Percentiles rank a stretch among this genome's conserved stretches.
phyloP scores from a whole-genome alignment of 805 yeast species.

The Saccharomycopsis sp. region DNA sequence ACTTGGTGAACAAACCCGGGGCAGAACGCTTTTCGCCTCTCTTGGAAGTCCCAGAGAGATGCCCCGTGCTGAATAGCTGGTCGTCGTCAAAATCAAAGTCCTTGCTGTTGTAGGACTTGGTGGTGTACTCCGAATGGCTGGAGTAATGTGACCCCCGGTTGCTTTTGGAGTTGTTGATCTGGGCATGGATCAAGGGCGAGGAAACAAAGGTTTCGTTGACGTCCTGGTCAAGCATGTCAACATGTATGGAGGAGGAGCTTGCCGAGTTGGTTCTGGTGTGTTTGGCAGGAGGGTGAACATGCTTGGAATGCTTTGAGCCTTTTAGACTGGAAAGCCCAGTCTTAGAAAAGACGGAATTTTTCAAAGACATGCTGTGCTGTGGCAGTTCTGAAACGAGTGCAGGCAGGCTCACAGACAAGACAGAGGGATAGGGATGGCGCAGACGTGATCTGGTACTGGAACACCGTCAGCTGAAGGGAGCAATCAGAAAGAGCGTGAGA shows the following conservation, averaged over 20 bases:
- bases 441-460: background rate
- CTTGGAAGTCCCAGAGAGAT: background rate
- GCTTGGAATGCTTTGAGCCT: background rate
- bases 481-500: background rate
- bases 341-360: conserved; percentile 1
- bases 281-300: background rate
- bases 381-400: background rate
- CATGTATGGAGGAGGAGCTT: background rate
- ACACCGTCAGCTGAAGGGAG: background rate
- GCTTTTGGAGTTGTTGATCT: background rate
- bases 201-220: background rate
- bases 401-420: background rate
- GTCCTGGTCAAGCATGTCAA: conserved; percentile 1
- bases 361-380: background rate
- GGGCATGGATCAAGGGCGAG: background rate
- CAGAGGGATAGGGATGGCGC: background rate
- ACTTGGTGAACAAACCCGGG: conserved; percentile 11
- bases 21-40: background rate
- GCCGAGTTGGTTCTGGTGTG: background rate
- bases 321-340: background rate
- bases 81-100: conserved; percentile 3
- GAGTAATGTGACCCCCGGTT: background rate
- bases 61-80: background rate
- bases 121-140: background rate
- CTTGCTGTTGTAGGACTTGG: background rate